These are phyloP conservation scores for Fusarium oxysporum DNA, from an alignment of 2,329 filamentous ascomycete genomes.

Conservation along the genomic window DNA sequence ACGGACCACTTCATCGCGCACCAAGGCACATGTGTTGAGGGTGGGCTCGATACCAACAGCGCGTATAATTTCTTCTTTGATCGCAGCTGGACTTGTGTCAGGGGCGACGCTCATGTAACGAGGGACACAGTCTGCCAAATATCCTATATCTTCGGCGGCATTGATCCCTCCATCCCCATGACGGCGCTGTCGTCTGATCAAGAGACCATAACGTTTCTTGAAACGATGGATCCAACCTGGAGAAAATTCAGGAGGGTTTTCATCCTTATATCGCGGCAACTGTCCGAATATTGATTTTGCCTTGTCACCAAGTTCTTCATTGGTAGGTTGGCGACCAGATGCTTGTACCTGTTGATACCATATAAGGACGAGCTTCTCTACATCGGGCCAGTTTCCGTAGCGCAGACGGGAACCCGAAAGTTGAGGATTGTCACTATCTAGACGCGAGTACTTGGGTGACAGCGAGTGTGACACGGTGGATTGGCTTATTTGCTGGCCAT, in stretches of 20 bases:
- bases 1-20: conserved; percentile 68
- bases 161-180: conserved; percentile 61
- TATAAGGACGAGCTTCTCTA: conserved; percentile 67
- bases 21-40: conserved; percentile 66
- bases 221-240: conserved; percentile 74
- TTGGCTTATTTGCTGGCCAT: conserved; percentile 70
- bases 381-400: conserved; percentile 73
- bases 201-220: conserved; percentile 71
- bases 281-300: conserved; percentile 69
- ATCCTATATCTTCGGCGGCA: conserved; percentile 67
- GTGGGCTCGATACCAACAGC: conserved; percentile 66
- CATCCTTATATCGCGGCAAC: conserved; percentile 70
- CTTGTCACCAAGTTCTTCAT: conserved; percentile 72
- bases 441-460: conserved; percentile 70
- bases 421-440: conserved; percentile 69
- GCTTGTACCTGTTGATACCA: conserved; percentile 66
- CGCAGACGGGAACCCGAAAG: conserved; percentile 71
- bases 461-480: conserved; percentile 72
- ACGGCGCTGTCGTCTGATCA: conserved; percentile 67
- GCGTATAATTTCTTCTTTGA: conserved; percentile 67
- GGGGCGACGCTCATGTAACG: conserved; percentile 68
- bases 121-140: conserved; percentile 70
- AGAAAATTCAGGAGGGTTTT: conserved; percentile 70
- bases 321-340: conserved; percentile 68
- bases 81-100: conserved; percentile 70